Evolutionary conservation across 805 yeast genomes (phyloP).

Genomic region (Kockiozyma suomiensis): DNA sequence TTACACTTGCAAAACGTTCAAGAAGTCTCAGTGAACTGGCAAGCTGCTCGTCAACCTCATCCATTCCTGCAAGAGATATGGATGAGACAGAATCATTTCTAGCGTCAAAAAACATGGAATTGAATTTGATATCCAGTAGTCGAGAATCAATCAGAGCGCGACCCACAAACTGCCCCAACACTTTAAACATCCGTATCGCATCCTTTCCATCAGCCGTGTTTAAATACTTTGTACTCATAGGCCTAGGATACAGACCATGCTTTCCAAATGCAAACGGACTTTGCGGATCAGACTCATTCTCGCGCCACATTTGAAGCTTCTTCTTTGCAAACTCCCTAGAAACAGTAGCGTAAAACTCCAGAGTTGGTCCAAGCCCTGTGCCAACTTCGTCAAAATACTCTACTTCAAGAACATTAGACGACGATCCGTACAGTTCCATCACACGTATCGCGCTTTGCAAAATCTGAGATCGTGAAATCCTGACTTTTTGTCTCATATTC

Average conservation of each 20-base stretch:
- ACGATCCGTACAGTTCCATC: constrained; percentile 69
- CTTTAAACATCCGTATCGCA: constrained; percentile 57
- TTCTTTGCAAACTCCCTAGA: constrained; percentile 71
- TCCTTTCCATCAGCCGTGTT: constrained; percentile 46
- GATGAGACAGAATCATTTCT: constrained; percentile 39
- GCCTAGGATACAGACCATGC: constrained; percentile 75
- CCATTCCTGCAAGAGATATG: constrained; percentile 46
- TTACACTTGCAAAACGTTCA: constrained; percentile 46
- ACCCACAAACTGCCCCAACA: constrained; percentile 82
- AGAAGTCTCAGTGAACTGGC: constrained; percentile 61
- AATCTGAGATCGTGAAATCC: constrained; percentile 69
- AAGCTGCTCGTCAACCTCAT: constrained; percentile 58
- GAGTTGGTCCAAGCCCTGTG: constrained; percentile 95
- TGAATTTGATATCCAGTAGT: constrained; percentile 79
- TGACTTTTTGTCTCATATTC: constrained; percentile 74
- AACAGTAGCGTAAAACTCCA: constrained; percentile 84
- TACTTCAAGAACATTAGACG: constrained; percentile 82
- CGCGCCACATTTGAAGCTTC: constrained; percentile 70
- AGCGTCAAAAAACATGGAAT: constrained; percentile 62
- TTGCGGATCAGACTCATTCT: constrained; percentile 37
- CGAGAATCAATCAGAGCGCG: constrained; percentile 86
- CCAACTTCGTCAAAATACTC: constrained; percentile 91
- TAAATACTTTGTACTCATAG: constrained; percentile 44
- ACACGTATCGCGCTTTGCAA: constrained; percentile 79
- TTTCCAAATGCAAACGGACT: constrained; percentile 46